A percentile compares a stretch with the other conserved stretches of the same genome.
These are phyloP conservation scores for Tolypocladium ophioglossoides DNA, from an alignment of 2,329 filamentous ascomycete genomes.

Conservation along the genomic window DNA sequence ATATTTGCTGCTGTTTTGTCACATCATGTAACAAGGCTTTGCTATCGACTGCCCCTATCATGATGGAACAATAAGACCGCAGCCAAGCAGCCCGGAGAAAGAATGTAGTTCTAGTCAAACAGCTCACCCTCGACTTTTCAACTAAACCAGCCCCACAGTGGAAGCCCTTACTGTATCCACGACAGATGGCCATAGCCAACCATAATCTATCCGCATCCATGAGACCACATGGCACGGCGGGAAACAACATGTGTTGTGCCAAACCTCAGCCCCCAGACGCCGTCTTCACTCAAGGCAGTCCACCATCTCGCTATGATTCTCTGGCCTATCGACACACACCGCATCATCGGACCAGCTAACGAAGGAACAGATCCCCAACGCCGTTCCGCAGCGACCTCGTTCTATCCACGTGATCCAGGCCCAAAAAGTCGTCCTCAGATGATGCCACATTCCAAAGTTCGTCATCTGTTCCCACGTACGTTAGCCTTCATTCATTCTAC, in stretches of 20 bases:
- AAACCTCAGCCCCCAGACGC: slow-evolving; percentile 1
- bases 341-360: slow-evolving; percentile 14
- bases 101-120: slow-evolving; percentile 1
- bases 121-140: not conserved
- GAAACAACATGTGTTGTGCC: not conserved
- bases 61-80: not conserved
- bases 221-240: not conserved
- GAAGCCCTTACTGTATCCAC: not conserved
- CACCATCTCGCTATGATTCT: not conserved
- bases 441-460: slow-evolving; percentile 41
- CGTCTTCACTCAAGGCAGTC: not conserved
- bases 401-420: slow-evolving; percentile 56
- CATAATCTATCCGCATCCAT: not conserved
- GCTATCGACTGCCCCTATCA: not conserved
- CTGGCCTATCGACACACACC: not conserved
- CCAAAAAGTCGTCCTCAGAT: slow-evolving; percentile 50
- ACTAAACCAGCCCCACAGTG: not conserved
- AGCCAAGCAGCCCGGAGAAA: not conserved
- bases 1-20: not conserved
- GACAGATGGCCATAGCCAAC: not conserved
- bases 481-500: not conserved
- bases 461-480: slow-evolving; percentile 34
- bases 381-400: slow-evolving; percentile 48
- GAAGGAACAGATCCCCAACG: slow-evolving; percentile 51
- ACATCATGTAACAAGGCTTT: not conserved